phyloP scores from a whole-genome alignment of 2,329 filamentous ascomycete species.

The Myriosclerotinia duriaeana region DNA sequence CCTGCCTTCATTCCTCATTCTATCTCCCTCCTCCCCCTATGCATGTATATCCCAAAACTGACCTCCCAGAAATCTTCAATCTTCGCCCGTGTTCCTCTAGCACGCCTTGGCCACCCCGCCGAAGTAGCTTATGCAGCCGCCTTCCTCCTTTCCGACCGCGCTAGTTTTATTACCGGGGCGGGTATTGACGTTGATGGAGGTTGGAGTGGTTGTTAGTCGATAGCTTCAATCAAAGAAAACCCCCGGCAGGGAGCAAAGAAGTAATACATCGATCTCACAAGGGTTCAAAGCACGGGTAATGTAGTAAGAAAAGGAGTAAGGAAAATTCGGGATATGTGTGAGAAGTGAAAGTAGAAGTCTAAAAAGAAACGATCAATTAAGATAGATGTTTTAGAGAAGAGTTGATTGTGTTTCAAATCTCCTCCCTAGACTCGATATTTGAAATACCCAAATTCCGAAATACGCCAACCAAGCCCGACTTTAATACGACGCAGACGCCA shows the following conservation, averaged over 20 bases:
- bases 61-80: neutral
- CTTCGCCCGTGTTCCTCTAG: constrained; percentile 26
- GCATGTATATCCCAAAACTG: constrained; percentile 8
- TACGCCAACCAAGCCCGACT: neutral
- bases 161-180: constrained; percentile 32
- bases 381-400: neutral
- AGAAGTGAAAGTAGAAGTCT: neutral
- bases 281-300: neutral
- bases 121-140: constrained; percentile 32
- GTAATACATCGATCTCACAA: neutral
- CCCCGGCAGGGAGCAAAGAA: no score
- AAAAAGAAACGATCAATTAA: neutral
- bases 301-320: neutral
- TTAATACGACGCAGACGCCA: constrained; percentile 2
- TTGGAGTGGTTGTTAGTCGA: constrained; percentile 3
- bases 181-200: constrained; percentile 33
- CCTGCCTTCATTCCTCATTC: neutral
- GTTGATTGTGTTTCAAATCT: neutral
- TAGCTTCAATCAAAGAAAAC: no score
- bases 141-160: constrained; percentile 34
- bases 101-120: constrained; percentile 27
- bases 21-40: neutral
- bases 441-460: neutral
- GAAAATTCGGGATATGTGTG: neutral
- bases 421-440: neutral